These are phyloP conservation scores for Lophium mytilinum DNA, from an alignment of 495 filamentous ascomycete genomes.

Conservation along the genomic window DNA sequence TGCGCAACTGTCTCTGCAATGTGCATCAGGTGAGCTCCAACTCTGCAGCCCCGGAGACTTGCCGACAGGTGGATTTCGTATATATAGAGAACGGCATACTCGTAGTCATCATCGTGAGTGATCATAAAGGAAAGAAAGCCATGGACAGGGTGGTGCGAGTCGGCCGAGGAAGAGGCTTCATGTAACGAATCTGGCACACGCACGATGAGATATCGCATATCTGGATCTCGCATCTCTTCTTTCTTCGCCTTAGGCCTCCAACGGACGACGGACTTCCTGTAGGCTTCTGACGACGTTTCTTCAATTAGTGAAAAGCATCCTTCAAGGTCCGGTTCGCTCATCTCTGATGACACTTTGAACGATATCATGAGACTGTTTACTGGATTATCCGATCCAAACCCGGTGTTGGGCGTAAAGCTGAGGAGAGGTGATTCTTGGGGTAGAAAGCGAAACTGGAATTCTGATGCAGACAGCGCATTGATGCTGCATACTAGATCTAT, in stretches of 20 bases:
- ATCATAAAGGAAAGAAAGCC: slow-evolving; percentile 80
- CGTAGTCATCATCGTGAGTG: slow-evolving; percentile 59
- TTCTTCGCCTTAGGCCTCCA: slow-evolving; percentile 66
- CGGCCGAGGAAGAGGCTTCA: background rate
- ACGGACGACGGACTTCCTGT: slow-evolving; percentile 52
- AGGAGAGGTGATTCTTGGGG: slow-evolving; percentile 25
- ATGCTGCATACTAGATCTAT: background rate
- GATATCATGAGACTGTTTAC: background rate
- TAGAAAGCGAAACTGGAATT: slow-evolving; percentile 10
- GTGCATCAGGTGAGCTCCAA: slow-evolving; percentile 33
- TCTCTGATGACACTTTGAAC: slow-evolving; percentile 10
- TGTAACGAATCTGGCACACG: background rate
- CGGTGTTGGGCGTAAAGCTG: background rate
- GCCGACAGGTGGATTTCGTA: slow-evolving; percentile 76
- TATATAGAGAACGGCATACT: slow-evolving; percentile 66
- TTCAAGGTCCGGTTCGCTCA: slow-evolving; percentile 47
- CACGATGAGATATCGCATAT: slow-evolving; percentile 39
- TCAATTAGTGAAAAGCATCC: slow-evolving; percentile 66
- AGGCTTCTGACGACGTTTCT: slow-evolving; percentile 57
- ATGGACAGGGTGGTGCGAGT: slow-evolving; percentile 1
- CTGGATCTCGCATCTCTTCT: slow-evolving; percentile 66
- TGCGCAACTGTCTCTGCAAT: slow-evolving; percentile 26
- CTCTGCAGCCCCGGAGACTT: slow-evolving; percentile 42
- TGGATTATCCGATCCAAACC: too few species aligned
- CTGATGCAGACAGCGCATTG: background rate